A percentile compares a stretch with the other conserved stretches of the same genome.
These are phyloP conservation scores for Lotus japonicus DNA, from an alignment of 306 rosid species.

Conservation along the genomic window DNA sequence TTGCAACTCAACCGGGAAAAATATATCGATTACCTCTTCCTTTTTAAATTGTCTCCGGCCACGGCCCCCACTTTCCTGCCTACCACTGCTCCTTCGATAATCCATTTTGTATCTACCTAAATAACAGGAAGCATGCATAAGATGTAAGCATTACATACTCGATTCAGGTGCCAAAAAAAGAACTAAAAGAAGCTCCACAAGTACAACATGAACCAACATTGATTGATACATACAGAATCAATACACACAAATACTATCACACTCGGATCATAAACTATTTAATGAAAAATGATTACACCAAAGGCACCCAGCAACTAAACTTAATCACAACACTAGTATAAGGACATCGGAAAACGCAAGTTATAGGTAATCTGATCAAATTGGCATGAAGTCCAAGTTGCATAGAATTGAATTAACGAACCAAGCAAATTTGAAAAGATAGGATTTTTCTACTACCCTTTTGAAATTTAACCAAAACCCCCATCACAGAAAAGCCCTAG, in stretches of 20 bases:
- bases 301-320: background rate
- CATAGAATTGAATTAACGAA: background rate
- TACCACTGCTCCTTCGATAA: conserved; percentile 39
- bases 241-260: background rate
- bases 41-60: conserved; percentile 35
- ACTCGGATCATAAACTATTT: background rate
- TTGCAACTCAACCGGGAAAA: background rate
- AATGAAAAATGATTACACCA: background rate
- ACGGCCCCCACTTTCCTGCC: conserved; percentile 40
- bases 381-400: background rate
- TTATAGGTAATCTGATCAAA: background rate
- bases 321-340: background rate
- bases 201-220: background rate
- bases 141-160: background rate
- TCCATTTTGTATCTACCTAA: conserved; percentile 47
- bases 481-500: background rate
- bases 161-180: background rate
- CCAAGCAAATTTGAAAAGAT: background rate
- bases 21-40: conserved; percentile 42
- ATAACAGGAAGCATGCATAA: background rate
- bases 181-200: background rate
- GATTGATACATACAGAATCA: background rate
- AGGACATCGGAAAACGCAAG: background rate
- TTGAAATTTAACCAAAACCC: background rate
- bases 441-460: background rate